Conservation (phyloP, 2,329 filamentous ascomycete species). For the Xylaria sp. region DNA sequence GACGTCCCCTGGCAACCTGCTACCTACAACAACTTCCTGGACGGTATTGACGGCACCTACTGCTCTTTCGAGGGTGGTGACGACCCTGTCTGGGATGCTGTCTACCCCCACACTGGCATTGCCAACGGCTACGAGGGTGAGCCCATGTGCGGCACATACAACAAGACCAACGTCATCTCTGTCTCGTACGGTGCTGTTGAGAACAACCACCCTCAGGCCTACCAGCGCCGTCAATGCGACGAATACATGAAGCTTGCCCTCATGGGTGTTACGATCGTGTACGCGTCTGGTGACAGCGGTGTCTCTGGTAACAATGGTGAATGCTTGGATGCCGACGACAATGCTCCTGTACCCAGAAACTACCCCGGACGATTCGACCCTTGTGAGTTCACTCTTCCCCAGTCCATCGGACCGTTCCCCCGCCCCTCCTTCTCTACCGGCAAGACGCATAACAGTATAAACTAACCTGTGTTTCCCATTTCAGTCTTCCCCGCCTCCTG, state of each 20-base stretch:
- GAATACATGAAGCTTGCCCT: constrained; percentile 31
- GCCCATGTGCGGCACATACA: constrained; percentile 41
- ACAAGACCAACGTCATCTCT: constrained; percentile 46
- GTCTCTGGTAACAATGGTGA: constrained; percentile 4
- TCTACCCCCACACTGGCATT: constrained; percentile 36
- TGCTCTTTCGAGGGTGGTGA: constrained; percentile 15
- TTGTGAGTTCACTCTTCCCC: neutral
- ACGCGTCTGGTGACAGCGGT: constrained; percentile 13
- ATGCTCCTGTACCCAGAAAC: neutral
- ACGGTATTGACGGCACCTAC: constrained; percentile 13
- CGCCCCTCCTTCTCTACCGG: no score
- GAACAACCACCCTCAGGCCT: constrained; percentile 42
- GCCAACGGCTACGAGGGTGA: constrained; percentile 38
- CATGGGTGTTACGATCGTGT: constrained; percentile 12
- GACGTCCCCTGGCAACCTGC: constrained; percentile 32
- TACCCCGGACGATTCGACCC: constrained; percentile 3
- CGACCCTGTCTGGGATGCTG: constrained; percentile 4
- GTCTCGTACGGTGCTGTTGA: constrained; percentile 50
- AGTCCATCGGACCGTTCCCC: neutral
- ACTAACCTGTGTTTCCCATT: neutral
- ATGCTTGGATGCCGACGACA: constrained; percentile 1
- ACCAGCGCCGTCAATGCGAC: constrained; percentile 46
- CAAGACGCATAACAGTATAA: neutral
- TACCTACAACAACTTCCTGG: constrained; percentile 37
- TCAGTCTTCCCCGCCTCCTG: constrained; percentile 8